Conservation (phyloP, 139 green algal species). For the Desmodesmus armatus region DNA sequence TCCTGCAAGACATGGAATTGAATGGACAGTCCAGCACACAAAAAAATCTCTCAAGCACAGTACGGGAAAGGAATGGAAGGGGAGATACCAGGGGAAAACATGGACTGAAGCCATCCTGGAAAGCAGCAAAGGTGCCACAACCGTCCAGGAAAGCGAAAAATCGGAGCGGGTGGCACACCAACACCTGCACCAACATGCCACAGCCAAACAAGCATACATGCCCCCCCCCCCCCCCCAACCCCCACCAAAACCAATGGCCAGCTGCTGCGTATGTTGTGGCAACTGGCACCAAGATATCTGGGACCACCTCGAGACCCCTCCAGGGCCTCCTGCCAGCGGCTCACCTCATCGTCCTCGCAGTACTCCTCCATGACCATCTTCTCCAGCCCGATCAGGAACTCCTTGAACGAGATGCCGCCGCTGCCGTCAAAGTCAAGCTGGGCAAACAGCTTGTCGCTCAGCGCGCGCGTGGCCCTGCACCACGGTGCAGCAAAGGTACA, state of each 20-base stretch:
- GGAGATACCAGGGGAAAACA: background rate
- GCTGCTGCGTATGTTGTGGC: background rate
- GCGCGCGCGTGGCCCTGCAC: slow-evolving; percentile 28
- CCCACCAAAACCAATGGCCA: background rate
- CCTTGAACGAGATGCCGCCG: slow-evolving; percentile 48
- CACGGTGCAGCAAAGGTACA: background rate
- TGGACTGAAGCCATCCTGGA: background rate
- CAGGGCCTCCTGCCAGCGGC: background rate
- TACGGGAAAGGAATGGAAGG: background rate
- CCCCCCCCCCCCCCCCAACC: background rate
- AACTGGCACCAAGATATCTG: background rate
- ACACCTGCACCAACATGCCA: background rate
- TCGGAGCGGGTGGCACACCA: background rate
- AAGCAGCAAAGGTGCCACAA: background rate
- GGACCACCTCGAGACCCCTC: background rate
- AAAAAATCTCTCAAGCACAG: no score
- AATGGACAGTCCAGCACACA: background rate
- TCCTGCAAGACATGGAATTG: background rate
- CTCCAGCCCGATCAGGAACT: slow-evolving; percentile 51
- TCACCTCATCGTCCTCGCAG: slow-evolving; percentile 18
- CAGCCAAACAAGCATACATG: background rate
- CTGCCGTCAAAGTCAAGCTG: slow-evolving; percentile 50
- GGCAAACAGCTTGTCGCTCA: slow-evolving; percentile 46
- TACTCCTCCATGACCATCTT: slow-evolving; percentile 49
- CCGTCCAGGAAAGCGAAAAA: background rate